Evolutionary conservation across 1,284 basidiomycete species (phyloP).

Genomic region (Tilletia indica): DNA sequence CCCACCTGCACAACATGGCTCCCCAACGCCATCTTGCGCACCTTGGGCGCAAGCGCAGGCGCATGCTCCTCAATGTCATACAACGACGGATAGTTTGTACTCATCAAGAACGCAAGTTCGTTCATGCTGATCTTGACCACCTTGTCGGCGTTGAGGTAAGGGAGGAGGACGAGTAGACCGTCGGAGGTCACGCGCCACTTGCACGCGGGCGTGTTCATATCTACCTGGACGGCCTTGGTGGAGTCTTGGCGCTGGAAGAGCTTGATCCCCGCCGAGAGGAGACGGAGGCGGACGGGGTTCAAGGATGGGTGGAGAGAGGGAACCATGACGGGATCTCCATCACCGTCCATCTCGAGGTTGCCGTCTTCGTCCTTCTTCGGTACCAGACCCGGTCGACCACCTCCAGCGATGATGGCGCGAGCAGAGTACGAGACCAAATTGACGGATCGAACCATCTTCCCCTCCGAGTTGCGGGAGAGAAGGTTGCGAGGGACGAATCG

Average conservation of each 20-base stretch:
- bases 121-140: conserved; percentile 67
- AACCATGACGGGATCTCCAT: background rate
- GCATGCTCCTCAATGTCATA: conserved; percentile 23
- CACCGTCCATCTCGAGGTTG: background rate
- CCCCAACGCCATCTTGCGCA: conserved; percentile 4
- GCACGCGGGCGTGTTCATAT: conserved; percentile 60
- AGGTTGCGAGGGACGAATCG: conserved; percentile 73
- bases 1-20: conserved; percentile 4
- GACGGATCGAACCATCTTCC: conserved; percentile 74
- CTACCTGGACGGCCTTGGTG: conserved; percentile 38
- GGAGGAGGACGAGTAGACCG: conserved; percentile 76
- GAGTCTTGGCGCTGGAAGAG: conserved; percentile 64
- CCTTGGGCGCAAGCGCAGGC: conserved; percentile 8
- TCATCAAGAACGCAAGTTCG: conserved; percentile 66
- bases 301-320: conserved; percentile 36
- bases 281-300: conserved; percentile 75
- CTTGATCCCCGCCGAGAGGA: conserved; percentile 89
- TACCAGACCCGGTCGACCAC: conserved; percentile 59
- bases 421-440: conserved; percentile 86
- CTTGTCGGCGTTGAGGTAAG: conserved; percentile 68
- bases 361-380: conserved; percentile 14
- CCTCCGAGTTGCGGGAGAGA: conserved; percentile 82
- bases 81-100: conserved; percentile 44
- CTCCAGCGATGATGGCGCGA: conserved; percentile 70
- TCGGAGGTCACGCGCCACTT: conserved; percentile 75